Conservation (phyloP, 2,329 filamentous ascomycete species). For the Botrytis tulipae region DNA sequence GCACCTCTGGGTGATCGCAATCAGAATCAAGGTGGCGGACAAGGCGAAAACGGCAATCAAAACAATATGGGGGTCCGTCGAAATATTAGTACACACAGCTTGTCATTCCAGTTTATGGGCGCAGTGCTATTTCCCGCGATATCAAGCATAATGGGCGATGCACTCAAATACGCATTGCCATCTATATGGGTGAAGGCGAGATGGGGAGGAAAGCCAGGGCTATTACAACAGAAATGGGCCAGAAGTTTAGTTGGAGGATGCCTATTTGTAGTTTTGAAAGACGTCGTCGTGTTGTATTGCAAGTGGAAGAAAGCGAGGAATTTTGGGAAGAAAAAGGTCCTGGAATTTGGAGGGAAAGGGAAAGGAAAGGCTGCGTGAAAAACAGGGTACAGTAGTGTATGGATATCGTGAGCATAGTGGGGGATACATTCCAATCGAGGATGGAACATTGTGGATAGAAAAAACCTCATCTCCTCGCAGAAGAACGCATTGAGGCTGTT, state of each 20-base stretch:
- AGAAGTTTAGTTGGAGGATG: conserved; percentile 86
- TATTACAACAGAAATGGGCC: conserved; percentile 84
- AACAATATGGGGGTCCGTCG: conserved; percentile 31
- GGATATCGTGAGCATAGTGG: not conserved
- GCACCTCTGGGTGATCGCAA: not conserved
- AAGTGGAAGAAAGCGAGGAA: conserved; percentile 62
- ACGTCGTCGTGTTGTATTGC: conserved; percentile 58
- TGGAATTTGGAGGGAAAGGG: conserved; percentile 31
- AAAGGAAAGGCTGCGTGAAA: not conserved
- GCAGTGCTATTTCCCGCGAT: conserved; percentile 80
- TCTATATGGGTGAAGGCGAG: conserved; percentile 55
- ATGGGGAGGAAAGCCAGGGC: conserved; percentile 29
- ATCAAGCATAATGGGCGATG: conserved; percentile 73
- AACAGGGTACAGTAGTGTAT: not conserved
- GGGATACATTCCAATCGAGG: not conserved
- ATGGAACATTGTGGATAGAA: not conserved
- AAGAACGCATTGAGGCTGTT: not conserved
- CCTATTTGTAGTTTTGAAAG: conserved; percentile 81
- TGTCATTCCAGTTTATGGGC: conserved; percentile 61
- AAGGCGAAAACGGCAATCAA: not conserved
- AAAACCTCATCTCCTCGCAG: not conserved
- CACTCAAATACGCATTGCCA: conserved; percentile 68
- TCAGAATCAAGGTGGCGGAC: not conserved
- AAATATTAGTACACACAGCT: conserved; percentile 48
- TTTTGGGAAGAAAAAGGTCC: conserved; percentile 52